These are phyloP conservation scores for Luffa aegyptiaca DNA, from an alignment of 306 rosid species.

Conservation along the genomic window DNA sequence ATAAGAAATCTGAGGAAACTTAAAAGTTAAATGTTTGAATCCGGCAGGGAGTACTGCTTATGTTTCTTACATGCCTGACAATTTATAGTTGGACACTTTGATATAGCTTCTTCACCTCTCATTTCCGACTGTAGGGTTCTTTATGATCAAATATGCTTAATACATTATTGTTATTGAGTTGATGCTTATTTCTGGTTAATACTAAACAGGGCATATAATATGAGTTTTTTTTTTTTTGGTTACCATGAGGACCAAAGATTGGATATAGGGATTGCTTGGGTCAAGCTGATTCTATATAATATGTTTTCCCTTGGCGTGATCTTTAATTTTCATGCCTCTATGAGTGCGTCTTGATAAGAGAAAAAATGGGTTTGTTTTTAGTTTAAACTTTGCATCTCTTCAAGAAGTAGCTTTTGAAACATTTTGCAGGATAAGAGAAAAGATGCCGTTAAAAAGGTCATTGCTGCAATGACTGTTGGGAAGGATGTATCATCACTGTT, in stretches of 20 bases:
- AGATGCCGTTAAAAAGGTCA: constrained; percentile 98
- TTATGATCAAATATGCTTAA: background rate
- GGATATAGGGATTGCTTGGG: background rate
- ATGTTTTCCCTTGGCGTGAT: background rate
- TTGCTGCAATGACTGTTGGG: constrained; percentile 99
- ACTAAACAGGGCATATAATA: background rate
- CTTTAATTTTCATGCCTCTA: background rate
- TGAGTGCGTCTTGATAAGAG: background rate
- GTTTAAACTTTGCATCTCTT: background rate
- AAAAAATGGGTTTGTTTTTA: background rate
- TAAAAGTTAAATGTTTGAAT: background rate
- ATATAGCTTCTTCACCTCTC: background rate
- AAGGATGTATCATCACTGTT: constrained; percentile 96
- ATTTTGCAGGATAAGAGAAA: constrained; percentile 82
- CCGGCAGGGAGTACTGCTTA: background rate
- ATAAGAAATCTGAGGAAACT: background rate
- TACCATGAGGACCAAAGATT: background rate
- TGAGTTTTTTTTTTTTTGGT: background rate
- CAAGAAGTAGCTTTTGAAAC: background rate
- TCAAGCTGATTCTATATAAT: background rate
- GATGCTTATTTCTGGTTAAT: background rate
- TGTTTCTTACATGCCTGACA: background rate
- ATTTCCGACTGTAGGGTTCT: background rate
- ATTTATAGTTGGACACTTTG: background rate
- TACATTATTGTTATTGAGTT: background rate